A percentile compares a stretch with the other conserved stretches of the same genome.
These are phyloP conservation scores for Zizania latifolia DNA, from an alignment of 176 grass and related monocot species.

Conservation along the genomic window DNA sequence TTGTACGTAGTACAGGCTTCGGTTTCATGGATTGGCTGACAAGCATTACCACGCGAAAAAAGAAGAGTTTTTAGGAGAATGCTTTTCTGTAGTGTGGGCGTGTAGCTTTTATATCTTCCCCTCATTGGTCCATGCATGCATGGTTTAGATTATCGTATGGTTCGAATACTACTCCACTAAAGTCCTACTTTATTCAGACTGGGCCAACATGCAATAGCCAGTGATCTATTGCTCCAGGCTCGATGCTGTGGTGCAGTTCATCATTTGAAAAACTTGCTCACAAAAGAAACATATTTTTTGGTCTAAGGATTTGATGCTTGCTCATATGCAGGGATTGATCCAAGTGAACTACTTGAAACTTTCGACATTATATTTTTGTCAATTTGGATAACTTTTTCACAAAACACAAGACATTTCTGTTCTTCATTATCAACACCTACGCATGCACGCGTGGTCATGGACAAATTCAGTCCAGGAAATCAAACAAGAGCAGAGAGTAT, in stretches of 20 bases:
- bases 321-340: neutral
- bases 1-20: neutral
- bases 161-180: neutral
- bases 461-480: neutral
- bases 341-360: neutral
- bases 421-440: neutral
- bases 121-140: neutral
- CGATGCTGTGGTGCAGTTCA: neutral
- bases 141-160: neutral
- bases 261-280: neutral
- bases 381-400: no score
- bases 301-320: neutral
- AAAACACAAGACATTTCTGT: neutral
- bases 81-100: neutral
- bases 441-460: slow-evolving; percentile 26
- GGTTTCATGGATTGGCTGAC: neutral
- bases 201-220: neutral
- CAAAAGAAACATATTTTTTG: neutral
- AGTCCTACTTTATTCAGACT: neutral
- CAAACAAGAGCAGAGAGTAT: neutral
- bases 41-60: no score
- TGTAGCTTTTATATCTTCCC: neutral
- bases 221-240: neutral
- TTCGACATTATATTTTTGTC: no score
- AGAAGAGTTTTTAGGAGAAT: neutral